Evolutionary conservation across 208 protist species (phyloP), one percentile per base, ranked within the genome.

Genomic region (Leishmania guyanensis): DNA sequence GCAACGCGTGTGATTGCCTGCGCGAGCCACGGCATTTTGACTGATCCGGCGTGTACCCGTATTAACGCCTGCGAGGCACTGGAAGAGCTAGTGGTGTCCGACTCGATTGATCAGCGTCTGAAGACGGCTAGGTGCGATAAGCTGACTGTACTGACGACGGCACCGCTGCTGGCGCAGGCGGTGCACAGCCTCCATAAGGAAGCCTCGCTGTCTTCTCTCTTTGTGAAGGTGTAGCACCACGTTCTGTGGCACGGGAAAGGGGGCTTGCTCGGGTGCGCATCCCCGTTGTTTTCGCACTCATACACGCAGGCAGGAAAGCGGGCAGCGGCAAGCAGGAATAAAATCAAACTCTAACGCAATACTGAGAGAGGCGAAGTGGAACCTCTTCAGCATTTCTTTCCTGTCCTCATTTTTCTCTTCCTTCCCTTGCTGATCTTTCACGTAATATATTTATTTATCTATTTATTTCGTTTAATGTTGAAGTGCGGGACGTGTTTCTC

Each of bases 21-120:
- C 65, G 93, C 96, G 9, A 99, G 96, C 48, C 99, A 99, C 89
- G 97, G 96, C 75, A 95, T 99, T 77, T 88, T 99, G 71, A 96
- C 94, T 39, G 94, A 95, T 81, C 88, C 90, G 16, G 97, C 97
- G 36, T 93, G 96, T 69, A 90, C 98, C 53, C 91, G 92, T 72
- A 94, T 99, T 68, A 97, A 96, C 62, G 79, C 90, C 46, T 98
- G 93, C 69, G 86, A 88, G 48, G 93, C 89, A 5, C 86, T 99
- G 46, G 93, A 98, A 79, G 91, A 98, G 81, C 79, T 99, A 10
- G 88, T 98, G n/a, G 94, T 99, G 29, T 97, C 97, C 0, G 95
- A 99, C 88, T 97, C 95, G 29, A 96, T 98, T 68, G 83, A 92
- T 14, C 91, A 96, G 83, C 75, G 93, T 54, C 82, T 84, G 60